These are phyloP conservation scores for Micractinium sp. DNA, from an alignment of 139 green algal species.

Conservation along the genomic window DNA sequence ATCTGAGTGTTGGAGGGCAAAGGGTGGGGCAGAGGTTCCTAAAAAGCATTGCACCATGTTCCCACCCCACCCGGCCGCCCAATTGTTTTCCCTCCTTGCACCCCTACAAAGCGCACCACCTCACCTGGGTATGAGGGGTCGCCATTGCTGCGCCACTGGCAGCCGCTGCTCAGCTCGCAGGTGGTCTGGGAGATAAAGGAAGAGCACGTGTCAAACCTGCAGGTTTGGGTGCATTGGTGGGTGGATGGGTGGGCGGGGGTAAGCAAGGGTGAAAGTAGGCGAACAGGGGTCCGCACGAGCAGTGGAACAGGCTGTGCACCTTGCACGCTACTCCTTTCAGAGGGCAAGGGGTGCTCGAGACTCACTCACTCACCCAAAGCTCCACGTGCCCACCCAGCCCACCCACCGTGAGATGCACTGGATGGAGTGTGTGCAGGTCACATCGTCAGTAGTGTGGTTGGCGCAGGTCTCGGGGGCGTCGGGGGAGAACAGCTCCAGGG, in stretches of 20 bases:
- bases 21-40: too few species aligned
- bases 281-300: too few species aligned
- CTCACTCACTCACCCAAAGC: background rate
- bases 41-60: too few species aligned
- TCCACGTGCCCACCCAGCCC: background rate
- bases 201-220: background rate
- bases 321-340: background rate
- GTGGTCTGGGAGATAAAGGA: slow-evolving; percentile 3
- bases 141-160: background rate
- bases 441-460: background rate
- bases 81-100: too few species aligned
- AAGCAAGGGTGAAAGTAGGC: background rate
- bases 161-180: background rate
- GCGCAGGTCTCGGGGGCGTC: slow-evolving; percentile 4
- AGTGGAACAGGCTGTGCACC: too few species aligned
- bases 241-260: too few species aligned
- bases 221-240: background rate
- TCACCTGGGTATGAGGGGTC: background rate
- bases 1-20: too few species aligned
- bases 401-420: background rate
- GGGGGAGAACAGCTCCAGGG: background rate
- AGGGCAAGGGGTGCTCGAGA: too few species aligned
- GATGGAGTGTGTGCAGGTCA: background rate
- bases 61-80: too few species aligned
- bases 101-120: too few species aligned